Conservation (phyloP, 331 rosid species). For the Quercus tomentella region DNA sequence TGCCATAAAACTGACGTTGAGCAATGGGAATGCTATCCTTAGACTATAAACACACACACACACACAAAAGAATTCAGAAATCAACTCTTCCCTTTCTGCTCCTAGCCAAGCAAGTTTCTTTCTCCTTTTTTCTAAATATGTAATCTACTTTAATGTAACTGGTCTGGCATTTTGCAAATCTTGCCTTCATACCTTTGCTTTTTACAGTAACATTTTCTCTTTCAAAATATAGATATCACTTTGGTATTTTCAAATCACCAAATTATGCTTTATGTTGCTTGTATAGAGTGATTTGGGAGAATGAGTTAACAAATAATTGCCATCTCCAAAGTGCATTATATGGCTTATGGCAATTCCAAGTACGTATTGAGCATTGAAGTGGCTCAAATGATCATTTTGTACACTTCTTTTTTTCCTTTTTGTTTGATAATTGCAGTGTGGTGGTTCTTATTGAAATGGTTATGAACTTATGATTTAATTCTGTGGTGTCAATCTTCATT, state of each 20-base stretch:
- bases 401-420: background rate
- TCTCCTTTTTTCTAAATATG: background rate
- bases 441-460: background rate
- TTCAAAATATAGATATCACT: background rate
- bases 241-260: background rate
- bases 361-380: background rate
- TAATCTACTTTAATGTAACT: background rate
- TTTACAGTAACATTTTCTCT: background rate
- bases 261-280: background rate
- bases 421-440: background rate
- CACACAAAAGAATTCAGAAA: background rate
- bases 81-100: background rate
- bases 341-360: background rate
- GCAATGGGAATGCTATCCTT: background rate
- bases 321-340: background rate
- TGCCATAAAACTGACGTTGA: background rate
- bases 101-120: background rate
- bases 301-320: background rate
- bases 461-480: background rate
- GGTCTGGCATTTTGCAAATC: background rate
- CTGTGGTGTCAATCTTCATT: background rate
- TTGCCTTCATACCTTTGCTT: background rate
- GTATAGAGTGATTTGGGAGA: background rate
- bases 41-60: background rate
- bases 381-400: background rate